Conservation (phyloP, 768 basidiomycete genomes). For the Panus rudis region DNA sequence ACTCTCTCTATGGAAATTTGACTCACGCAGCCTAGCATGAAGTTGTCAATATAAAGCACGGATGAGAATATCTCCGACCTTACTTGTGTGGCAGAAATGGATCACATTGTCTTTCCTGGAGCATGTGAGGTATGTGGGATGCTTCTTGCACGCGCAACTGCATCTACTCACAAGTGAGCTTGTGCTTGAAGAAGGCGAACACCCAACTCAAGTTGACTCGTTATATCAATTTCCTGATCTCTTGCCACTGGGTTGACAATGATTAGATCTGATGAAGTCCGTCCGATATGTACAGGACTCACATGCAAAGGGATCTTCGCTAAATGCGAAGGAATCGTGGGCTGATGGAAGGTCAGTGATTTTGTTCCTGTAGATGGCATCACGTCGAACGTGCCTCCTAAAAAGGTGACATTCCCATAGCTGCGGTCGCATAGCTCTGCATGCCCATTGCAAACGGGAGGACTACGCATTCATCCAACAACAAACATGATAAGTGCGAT, state of each 20-base stretch:
- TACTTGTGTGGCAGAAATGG: slow-evolving; percentile 65
- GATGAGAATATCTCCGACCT: slow-evolving; percentile 17
- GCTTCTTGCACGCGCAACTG: not conserved
- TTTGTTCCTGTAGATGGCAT: not conserved
- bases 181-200: slow-evolving; percentile 58
- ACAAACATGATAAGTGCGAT: too few relatives aligned
- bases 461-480: too few relatives aligned
- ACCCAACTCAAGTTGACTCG: slow-evolving; percentile 42
- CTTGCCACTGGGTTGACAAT: slow-evolving; percentile 30
- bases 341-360: slow-evolving; percentile 18
- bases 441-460: slow-evolving; percentile 53
- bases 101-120: slow-evolving; percentile 34
- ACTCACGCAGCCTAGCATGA: slow-evolving; percentile 14
- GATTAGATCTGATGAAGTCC: too few relatives aligned
- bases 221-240: slow-evolving; percentile 45
- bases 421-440: slow-evolving; percentile 51
- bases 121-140: not conserved
- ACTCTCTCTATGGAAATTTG: not conserved
- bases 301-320: slow-evolving; percentile 39
- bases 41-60: not conserved
- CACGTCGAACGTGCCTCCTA: slow-evolving; percentile 14
- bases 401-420: slow-evolving; percentile 41
- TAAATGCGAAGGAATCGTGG: slow-evolving; percentile 52
- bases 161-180: slow-evolving; percentile 16
- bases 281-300: slow-evolving; percentile 11